Evolutionary conservation across 1,284 basidiomycete genomes (phyloP).

Genomic region (Ustilago crameri): DNA sequence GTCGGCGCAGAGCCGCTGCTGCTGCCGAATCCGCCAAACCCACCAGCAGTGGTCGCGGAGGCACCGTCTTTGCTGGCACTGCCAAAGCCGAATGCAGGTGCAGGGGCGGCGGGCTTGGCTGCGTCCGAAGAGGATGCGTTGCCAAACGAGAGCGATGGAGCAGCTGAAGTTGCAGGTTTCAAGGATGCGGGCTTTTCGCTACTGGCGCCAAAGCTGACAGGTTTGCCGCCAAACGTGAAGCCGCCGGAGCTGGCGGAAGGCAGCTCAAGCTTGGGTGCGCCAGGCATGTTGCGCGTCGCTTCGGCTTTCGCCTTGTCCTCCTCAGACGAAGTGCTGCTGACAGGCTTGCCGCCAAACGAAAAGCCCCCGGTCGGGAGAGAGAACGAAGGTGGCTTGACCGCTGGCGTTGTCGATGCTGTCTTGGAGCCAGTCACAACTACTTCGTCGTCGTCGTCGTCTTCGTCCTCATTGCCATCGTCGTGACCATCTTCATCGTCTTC

Average conservation of each 20-base stretch:
- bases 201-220: slow-evolving; percentile 16
- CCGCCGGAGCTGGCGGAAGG: slow-evolving; percentile 19
- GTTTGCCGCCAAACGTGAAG: slow-evolving; percentile 43
- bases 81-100: slow-evolving; percentile 20
- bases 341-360: slow-evolving; percentile 42
- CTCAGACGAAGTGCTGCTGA: slow-evolving; percentile 2
- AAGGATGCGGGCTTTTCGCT: slow-evolving; percentile 11
- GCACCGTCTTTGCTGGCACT: slow-evolving; percentile 6
- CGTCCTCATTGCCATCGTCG: slow-evolving; percentile 7
- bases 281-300: slow-evolving; percentile 36
- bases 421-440: slow-evolving; percentile 28
- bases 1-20: slow-evolving; percentile 5
- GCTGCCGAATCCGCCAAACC: too few relatives aligned
- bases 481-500: slow-evolving; percentile 22
- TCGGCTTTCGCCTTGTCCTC: slow-evolving; percentile 38
- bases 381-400: slow-evolving; percentile 31
- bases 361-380: slow-evolving; percentile 39
- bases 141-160: slow-evolving; percentile 15
- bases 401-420: slow-evolving; percentile 3
- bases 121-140: slow-evolving; percentile 16
- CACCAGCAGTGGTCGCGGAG: slow-evolving; percentile 1
- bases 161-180: slow-evolving; percentile 1
- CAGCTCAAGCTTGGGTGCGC: slow-evolving; percentile 22
- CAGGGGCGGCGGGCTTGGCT: neutral
- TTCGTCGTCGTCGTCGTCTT: slow-evolving; percentile 26